Evolutionary conservation across 495 filamentous ascomycete species (phyloP).

Genomic region (Neurospora intermedia): DNA sequence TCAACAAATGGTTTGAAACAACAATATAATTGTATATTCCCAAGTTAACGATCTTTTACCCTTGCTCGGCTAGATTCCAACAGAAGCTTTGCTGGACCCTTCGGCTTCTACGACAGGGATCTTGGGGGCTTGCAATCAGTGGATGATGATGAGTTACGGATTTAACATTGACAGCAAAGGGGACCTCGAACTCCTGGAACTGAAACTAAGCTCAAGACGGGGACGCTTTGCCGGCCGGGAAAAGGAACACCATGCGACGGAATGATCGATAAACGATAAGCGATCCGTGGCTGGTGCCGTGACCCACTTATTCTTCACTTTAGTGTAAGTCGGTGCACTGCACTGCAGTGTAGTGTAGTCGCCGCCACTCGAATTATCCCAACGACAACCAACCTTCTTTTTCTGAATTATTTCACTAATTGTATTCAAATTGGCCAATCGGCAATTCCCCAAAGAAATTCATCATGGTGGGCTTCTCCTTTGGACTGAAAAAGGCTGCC

Average conservation of each 20-base stretch:
- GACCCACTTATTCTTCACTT: background rate
- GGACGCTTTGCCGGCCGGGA: background rate
- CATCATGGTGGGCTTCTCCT: constrained; percentile 27
- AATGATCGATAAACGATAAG: background rate
- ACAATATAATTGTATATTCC: background rate
- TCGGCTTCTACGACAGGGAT: background rate
- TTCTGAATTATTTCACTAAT: background rate
- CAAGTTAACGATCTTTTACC: background rate
- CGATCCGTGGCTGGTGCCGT: background rate
- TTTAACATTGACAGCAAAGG: background rate
- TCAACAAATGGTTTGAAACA: background rate
- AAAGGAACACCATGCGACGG: too few species aligned
- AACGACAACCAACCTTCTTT: background rate
- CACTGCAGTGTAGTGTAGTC: background rate
- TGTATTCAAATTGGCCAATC: background rate
- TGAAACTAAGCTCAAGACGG: background rate
- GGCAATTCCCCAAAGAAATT: constrained; percentile 2
- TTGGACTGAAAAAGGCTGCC: constrained; percentile 24
- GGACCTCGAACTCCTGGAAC: background rate
- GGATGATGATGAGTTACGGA: background rate
- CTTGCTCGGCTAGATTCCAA: background rate
- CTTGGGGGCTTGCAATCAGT: background rate
- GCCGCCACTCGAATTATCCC: background rate
- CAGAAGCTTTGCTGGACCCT: background rate
- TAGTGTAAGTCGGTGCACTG: background rate